Base-by-base conservation (phyloP, 495 filamentous ascomycete genomes). In the Penicillium turbatum region DNA sequence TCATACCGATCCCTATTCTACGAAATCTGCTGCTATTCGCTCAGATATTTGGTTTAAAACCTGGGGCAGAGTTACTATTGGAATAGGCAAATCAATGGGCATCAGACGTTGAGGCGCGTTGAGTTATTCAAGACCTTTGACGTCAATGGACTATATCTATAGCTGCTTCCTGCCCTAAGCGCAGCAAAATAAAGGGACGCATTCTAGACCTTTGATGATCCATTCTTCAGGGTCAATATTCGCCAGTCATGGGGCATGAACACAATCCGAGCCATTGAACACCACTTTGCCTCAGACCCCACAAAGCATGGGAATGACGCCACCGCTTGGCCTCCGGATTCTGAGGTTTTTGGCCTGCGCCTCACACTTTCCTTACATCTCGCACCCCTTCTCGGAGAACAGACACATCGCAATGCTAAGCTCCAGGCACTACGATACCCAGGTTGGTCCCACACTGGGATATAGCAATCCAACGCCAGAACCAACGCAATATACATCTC, bases 261-360 rank as follows among this genome's bases (percentile, higher is more conserved):
- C 5, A 30, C n/a, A 30, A 17, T 2, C 10, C 16, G 27, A 30
- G 27, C 41, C 41, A 30, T 24, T 3, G 6, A 19, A 19, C 6
- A 10, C 11, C n/a, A 17, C 11, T 15, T 41, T n/a, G 38, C 49
- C 39, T 27, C 38, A 51, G n/a, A 5, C 29, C 26, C 19, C 6
- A 5, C 17, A 24, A 42, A 51, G 31, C 32, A 35, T 51, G 49
- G 37, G 10, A 42, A 43, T 43, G 38, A 43, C 49, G 49, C 38
- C 38, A 51, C n/a, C 21, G 12, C 26, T 51, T 43, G 30, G 30
- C 27, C 48, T 42, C 37, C 21, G 4, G 21, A 31, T 29, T 36
- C 16, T 31, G 10, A 17, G 35, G 9, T n/a, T 53, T 0, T 15
- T 9, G 15, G 12, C 38, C 16, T 16, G 12, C 17, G 19, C n/a